These are phyloP conservation scores for Botrytis pseudocinerea DNA, from an alignment of 2,329 filamentous ascomycete genomes.

Conservation along the genomic window DNA sequence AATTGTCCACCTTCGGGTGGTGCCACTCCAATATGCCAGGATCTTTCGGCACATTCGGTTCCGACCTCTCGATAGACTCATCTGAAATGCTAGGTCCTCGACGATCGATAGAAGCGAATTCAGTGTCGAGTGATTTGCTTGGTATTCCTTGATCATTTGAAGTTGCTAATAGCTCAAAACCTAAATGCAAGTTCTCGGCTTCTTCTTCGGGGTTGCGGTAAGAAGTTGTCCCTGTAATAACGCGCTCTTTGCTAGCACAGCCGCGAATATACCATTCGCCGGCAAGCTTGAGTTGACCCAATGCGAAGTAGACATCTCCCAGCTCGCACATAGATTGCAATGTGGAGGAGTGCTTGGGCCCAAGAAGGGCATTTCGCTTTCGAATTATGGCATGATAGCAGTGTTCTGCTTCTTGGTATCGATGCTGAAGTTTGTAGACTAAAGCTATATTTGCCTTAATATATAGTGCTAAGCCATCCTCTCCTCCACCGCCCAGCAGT, in stretches of 20 bases:
- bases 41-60: neutral
- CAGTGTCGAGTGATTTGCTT: neutral
- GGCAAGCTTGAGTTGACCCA: neutral
- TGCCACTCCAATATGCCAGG: neutral
- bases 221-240: constrained; percentile 2
- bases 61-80: neutral
- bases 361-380: constrained; percentile 15
- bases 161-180: constrained; percentile 2
- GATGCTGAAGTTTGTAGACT: constrained; percentile 17
- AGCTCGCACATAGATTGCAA: constrained; percentile 21
- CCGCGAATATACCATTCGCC: constrained; percentile 17
- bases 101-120: constrained; percentile 7
- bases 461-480: constrained; percentile 10
- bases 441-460: constrained; percentile 18
- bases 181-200: neutral
- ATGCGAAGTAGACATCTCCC: constrained; percentile 20
- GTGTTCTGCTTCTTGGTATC: neutral
- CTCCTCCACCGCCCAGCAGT: neutral
- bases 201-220: neutral
- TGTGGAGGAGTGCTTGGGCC: constrained; percentile 14
- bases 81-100: neutral
- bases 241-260: neutral
- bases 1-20: neutral
- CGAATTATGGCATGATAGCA: neutral
- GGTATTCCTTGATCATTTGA: constrained; percentile 12